phyloP scores from a whole-genome alignment of 805 yeast genomes.

The Yamadazyma laniorum region DNA sequence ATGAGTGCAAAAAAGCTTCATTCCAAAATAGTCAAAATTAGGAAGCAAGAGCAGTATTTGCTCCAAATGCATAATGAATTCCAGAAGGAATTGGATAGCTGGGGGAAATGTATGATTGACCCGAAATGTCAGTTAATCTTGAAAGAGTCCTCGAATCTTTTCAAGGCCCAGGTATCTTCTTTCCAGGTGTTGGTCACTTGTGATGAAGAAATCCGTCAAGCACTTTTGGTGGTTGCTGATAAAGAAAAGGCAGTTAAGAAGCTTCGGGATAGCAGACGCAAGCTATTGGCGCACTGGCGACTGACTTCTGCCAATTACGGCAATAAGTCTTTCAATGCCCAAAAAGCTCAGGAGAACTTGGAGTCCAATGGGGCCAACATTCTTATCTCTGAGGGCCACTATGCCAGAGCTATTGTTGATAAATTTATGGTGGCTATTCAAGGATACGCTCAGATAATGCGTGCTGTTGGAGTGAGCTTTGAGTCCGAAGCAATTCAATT shows the following conservation, averaged over 20 bases:
- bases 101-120: conserved; percentile 9
- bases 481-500: conserved; percentile 5
- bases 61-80: not conserved
- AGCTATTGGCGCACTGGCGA: not conserved
- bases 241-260: conserved; percentile 11
- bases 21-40: not conserved
- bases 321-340: conserved; percentile 9
- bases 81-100: conserved; percentile 3
- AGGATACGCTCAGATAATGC: conserved; percentile 41
- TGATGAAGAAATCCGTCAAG: conserved; percentile 9
- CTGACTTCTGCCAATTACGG: conserved; percentile 7
- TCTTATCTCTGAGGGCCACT: conserved; percentile 54
- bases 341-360: conserved; percentile 36
- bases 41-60: conserved; percentile 2
- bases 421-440: conserved; percentile 45
- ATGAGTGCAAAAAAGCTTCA: conserved; percentile 2
- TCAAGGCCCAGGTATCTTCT: conserved; percentile 4
- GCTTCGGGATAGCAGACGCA: conserved; percentile 1
- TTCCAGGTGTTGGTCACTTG: not conserved
- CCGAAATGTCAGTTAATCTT: conserved; percentile 4
- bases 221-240: conserved; percentile 8
- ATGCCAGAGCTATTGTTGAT: conserved; percentile 44
- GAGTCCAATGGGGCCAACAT: conserved; percentile 51
- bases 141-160: conserved; percentile 6
- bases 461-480: conserved; percentile 17